phyloP scores from a whole-genome alignment of 441 rosid species.

The Cnidoscolus chayamansa region DNA sequence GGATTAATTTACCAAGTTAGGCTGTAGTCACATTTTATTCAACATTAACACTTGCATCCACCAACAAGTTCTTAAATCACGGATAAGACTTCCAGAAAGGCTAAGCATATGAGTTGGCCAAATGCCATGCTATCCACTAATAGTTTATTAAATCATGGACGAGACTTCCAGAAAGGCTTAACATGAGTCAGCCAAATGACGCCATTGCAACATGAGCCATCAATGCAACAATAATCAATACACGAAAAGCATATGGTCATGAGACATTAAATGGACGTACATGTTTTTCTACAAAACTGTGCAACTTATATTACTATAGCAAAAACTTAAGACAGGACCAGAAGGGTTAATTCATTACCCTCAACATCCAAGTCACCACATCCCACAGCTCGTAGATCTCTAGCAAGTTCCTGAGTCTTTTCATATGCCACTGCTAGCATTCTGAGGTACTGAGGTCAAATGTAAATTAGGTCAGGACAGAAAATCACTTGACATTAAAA shows the following conservation, averaged over 20 bases:
- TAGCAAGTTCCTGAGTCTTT: constrained; percentile 97
- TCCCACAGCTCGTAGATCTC: constrained; percentile 90
- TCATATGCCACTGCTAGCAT: constrained; percentile 95
- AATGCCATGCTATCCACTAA: too few relatives aligned
- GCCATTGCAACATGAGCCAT: neutral
- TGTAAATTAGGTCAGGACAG: constrained; percentile 24
- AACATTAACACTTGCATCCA: neutral
- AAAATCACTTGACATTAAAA: neutral
- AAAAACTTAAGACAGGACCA: constrained; percentile 20
- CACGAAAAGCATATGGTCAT: constrained; percentile 3
- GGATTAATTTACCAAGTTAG: too few relatives aligned
- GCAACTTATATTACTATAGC: neutral
- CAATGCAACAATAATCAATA: neutral
- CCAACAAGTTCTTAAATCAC: neutral
- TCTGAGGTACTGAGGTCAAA: constrained; percentile 82
- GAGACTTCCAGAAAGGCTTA: too few relatives aligned
- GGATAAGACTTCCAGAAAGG: neutral
- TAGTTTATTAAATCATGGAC: too few relatives aligned
- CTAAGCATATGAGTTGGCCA: neutral
- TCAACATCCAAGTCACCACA: constrained; percentile 98
- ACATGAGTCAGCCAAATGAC: too few relatives aligned
- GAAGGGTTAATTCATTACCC: constrained; percentile 44
- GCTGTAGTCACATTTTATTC: neutral
- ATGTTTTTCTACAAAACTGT: constrained; percentile 6
- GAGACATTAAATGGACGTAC: constrained; percentile 15